These are phyloP conservation scores for Leccinum pellstonianum DNA, from an alignment of 768 basidiomycete species.

Conservation along the genomic window DNA sequence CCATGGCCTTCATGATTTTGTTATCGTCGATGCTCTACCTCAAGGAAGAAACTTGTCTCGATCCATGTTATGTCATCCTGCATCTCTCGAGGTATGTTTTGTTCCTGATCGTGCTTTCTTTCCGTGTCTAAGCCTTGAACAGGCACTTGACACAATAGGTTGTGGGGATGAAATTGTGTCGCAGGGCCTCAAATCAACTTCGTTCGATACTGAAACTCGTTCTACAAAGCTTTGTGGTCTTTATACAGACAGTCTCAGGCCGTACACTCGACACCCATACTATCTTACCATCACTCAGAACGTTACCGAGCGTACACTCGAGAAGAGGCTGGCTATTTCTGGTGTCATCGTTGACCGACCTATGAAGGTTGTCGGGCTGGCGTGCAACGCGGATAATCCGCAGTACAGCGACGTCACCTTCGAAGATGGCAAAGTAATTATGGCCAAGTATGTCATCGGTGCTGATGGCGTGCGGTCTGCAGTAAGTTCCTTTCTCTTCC, in stretches of 20 bases:
- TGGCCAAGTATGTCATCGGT: constrained; percentile 47
- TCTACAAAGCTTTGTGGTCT: constrained; percentile 26
- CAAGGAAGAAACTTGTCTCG: constrained; percentile 40
- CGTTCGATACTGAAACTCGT: constrained; percentile 32
- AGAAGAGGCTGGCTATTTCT: constrained; percentile 30
- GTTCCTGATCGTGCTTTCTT: neutral
- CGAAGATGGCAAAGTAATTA: constrained; percentile 44
- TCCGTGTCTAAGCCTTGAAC: constrained; percentile 27
- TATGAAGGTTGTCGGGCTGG: constrained; percentile 39
- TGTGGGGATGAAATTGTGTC: constrained; percentile 39
- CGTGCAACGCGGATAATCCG: constrained; percentile 25
- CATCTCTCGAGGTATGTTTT: constrained; percentile 48
- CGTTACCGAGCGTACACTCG: constrained; percentile 43
- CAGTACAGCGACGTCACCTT: constrained; percentile 42
- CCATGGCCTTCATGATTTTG: constrained; percentile 40
- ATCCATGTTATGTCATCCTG: constrained; percentile 44
- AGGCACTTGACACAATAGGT: constrained; percentile 49
- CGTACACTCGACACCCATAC: constrained; percentile 46
- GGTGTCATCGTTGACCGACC: constrained; percentile 38
- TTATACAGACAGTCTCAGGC: constrained; percentile 35
- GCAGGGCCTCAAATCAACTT: constrained; percentile 34
- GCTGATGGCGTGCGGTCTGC: constrained; percentile 50
- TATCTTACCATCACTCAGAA: constrained; percentile 44
- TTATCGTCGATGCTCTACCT: constrained; percentile 41
- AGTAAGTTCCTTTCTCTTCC: constrained; percentile 30